Evolutionary conservation across 2,329 filamentous ascomycete species (phyloP).

Genomic region (Phyllosticta capitalensis): DNA sequence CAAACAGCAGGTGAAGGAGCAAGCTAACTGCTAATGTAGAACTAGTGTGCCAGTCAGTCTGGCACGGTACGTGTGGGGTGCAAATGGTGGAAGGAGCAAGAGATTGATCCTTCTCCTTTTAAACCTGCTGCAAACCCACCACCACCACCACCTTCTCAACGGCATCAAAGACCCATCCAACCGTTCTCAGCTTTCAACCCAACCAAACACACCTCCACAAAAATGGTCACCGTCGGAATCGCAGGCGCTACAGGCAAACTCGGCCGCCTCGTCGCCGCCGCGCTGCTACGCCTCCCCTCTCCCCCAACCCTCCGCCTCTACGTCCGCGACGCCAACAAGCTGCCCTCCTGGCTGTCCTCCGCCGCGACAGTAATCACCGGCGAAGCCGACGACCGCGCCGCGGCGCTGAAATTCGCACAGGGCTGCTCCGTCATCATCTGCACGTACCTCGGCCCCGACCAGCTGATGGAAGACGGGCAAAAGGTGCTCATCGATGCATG

Average conservation of each 20-base stretch:
- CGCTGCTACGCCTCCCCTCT: slow-evolving; percentile 21
- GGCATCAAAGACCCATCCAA: neutral
- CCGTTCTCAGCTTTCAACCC: neutral
- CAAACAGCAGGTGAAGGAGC: too few relatives aligned
- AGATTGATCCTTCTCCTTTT: too few relatives aligned
- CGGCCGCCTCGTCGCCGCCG: slow-evolving; percentile 19
- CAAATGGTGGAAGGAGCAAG: too few relatives aligned
- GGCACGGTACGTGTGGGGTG: too few relatives aligned
- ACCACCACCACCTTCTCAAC: too few relatives aligned
- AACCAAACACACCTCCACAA: neutral
- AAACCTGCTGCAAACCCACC: too few relatives aligned
- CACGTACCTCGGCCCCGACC: slow-evolving; percentile 30
- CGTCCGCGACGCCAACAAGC: slow-evolving; percentile 21
- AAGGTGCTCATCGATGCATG: slow-evolving; percentile 34
- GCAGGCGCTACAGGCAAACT: slow-evolving; percentile 29
- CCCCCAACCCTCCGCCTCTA: slow-evolving; percentile 19
- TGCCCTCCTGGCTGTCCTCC: slow-evolving; percentile 14
- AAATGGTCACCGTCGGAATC: slow-evolving; percentile 17
- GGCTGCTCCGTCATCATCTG: slow-evolving; percentile 31
- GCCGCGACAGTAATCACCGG: slow-evolving; percentile 19
- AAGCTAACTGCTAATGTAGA: too few relatives aligned
- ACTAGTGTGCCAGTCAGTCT: too few relatives aligned
- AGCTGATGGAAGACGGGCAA: slow-evolving; percentile 34
- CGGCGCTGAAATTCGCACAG: slow-evolving; percentile 19
- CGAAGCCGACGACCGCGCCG: slow-evolving; percentile 16